A percentile compares a stretch with the other conserved stretches of the same genome.
phyloP scores from a whole-genome alignment of 2,329 filamentous ascomycete genomes.

The Ceratocystis lukuohia region DNA sequence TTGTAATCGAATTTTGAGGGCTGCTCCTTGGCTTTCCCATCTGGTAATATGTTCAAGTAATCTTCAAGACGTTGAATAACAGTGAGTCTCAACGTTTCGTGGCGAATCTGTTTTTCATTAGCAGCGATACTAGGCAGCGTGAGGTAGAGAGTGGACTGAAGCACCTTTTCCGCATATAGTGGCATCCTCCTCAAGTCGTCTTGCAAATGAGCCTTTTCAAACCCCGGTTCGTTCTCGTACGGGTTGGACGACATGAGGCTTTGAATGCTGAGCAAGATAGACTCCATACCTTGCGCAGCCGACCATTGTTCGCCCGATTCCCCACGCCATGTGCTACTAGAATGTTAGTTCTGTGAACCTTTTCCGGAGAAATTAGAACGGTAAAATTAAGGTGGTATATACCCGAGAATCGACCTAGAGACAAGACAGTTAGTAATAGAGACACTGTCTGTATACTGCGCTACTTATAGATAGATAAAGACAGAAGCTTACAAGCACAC shows the following conservation, averaged over 20 bases:
- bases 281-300: constrained; percentile 86
- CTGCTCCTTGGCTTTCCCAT: constrained; percentile 29
- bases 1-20: constrained; percentile 31
- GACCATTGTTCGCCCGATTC: constrained; percentile 92
- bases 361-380: neutral
- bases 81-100: constrained; percentile 76
- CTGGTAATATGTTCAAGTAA: constrained; percentile 51
- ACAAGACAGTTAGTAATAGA: constrained; percentile 20
- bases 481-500: constrained; percentile 64
- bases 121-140: neutral
- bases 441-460: neutral
- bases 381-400: constrained; percentile 24
- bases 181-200: constrained; percentile 61
- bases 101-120: constrained; percentile 52
- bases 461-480: too few species aligned
- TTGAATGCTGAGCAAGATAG: constrained; percentile 87
- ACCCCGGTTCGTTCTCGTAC: constrained; percentile 93
- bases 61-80: constrained; percentile 76
- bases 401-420: constrained; percentile 74
- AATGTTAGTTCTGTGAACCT: constrained; percentile 21
- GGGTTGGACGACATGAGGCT: constrained; percentile 89
- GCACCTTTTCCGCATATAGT: constrained; percentile 65
- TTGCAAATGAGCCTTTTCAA: constrained; percentile 57
- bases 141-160: too few species aligned
- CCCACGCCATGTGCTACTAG: constrained; percentile 75